phyloP scores from a whole-genome alignment of 352 stramenopile genomes.

The Pythium rhizo-oryzae region DNA sequence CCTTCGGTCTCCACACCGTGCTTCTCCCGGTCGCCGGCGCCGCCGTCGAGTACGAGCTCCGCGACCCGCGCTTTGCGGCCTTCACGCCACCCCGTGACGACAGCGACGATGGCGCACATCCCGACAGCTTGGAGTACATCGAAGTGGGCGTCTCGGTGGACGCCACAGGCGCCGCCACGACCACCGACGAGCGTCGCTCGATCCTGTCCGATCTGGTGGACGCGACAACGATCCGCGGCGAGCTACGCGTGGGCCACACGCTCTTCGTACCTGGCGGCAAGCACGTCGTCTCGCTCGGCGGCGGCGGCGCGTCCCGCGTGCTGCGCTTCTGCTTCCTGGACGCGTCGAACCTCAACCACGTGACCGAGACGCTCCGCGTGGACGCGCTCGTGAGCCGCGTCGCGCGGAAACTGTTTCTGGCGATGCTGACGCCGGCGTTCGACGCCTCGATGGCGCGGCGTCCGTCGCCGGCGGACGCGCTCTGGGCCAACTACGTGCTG shows the following conservation, averaged over 20 bases:
- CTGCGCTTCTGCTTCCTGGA: slow-evolving; percentile 78
- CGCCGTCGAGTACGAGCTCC: slow-evolving; percentile 15
- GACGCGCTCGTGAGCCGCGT: slow-evolving; percentile 47
- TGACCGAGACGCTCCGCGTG: slow-evolving; percentile 53
- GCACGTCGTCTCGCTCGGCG: slow-evolving; percentile 22
- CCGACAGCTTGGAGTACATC: background rate
- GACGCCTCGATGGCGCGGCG: slow-evolving; percentile 63
- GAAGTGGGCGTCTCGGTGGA: slow-evolving; percentile 23
- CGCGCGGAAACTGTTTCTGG: slow-evolving; percentile 39
- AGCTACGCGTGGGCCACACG: slow-evolving; percentile 27
- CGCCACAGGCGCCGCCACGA: background rate
- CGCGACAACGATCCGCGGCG: background rate
- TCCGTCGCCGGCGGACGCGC: slow-evolving; percentile 33
- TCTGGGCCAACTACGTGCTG: slow-evolving; percentile 56
- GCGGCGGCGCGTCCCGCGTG: slow-evolving; percentile 9
- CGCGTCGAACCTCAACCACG: slow-evolving; percentile 74
- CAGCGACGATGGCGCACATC: background rate
- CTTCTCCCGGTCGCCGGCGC: slow-evolving; percentile 7
- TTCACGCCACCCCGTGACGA: background rate
- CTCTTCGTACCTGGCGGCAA: slow-evolving; percentile 60
- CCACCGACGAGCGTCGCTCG: background rate
- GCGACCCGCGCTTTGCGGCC: slow-evolving; percentile 2
- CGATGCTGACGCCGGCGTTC: slow-evolving; percentile 54
- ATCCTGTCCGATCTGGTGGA: background rate
- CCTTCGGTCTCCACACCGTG: slow-evolving; percentile 65